A percentile compares a stretch with the other conserved stretches of the same genome.
Evolutionary conservation across 2,329 filamentous ascomycete genomes (phyloP).

Genomic region (Fusarium sublunatum): DNA sequence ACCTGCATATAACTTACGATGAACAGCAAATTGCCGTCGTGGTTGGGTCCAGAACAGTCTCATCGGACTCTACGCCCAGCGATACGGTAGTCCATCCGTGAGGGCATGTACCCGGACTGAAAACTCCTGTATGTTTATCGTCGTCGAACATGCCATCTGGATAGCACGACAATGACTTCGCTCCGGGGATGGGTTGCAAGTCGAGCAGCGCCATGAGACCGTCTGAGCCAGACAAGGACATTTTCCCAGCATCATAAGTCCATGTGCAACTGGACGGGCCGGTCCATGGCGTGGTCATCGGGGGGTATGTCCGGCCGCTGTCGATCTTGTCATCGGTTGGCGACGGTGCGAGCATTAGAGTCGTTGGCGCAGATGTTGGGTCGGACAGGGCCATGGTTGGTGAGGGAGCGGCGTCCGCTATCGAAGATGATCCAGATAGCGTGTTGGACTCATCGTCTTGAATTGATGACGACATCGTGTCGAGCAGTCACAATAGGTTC

Average conservation of each 20-base stretch:
- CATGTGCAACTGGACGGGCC: constrained; percentile 53
- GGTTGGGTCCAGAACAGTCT: constrained; percentile 46
- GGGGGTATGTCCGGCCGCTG: constrained; percentile 46
- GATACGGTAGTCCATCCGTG: constrained; percentile 55
- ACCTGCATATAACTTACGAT: constrained; percentile 50
- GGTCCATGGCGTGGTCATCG: constrained; percentile 55
- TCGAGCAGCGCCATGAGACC: constrained; percentile 54
- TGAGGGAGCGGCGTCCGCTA: constrained; percentile 34
- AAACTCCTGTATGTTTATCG: constrained; percentile 53
- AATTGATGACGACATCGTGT: constrained; percentile 34
- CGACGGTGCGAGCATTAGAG: constrained; percentile 23
- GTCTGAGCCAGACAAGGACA: constrained; percentile 37
- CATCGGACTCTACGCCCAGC: constrained; percentile 47
- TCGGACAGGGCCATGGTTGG: constrained; percentile 25
- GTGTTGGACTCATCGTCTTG: constrained; percentile 32
- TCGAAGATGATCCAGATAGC: constrained; percentile 13
- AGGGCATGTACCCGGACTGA: constrained; percentile 55
- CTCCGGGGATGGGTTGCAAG: constrained; percentile 51
- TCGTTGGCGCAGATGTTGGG: constrained; percentile 32
- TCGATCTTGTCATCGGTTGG: constrained; percentile 39
- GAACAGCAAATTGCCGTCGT: constrained; percentile 57
- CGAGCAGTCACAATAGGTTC: constrained; percentile 15
- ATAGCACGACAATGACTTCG: constrained; percentile 55
- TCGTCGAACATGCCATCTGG: constrained; percentile 55
- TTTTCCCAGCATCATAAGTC: constrained; percentile 51